Percentiles rank a stretch among this genome's conserved stretches.
phyloP scores from a whole-genome alignment of 2,329 filamentous ascomycete genomes.

The Penicillium sp. region DNA sequence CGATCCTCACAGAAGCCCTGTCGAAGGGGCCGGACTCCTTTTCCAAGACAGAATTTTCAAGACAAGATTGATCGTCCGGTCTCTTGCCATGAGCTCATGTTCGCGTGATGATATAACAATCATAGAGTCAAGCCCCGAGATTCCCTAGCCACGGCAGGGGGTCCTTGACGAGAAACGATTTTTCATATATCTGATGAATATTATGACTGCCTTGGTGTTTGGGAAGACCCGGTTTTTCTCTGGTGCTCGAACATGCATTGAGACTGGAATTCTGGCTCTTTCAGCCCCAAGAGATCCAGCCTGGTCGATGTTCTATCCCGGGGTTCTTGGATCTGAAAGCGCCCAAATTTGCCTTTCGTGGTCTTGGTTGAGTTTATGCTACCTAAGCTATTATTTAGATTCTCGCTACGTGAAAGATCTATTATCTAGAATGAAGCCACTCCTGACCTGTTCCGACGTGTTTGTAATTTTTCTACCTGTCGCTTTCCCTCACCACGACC shows the following conservation, averaged over 20 bases:
- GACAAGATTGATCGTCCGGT: not conserved
- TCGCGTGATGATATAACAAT: constrained; percentile 87
- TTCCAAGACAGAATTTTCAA: constrained; percentile 24
- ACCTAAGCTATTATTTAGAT: too few relatives aligned
- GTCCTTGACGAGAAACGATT: constrained; percentile 54
- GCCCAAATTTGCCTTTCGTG: not conserved
- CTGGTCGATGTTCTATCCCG: not conserved
- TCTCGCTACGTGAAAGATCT: too few relatives aligned
- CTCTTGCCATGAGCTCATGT: constrained; percentile 40
- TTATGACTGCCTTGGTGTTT: constrained; percentile 6
- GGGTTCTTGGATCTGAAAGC: not conserved
- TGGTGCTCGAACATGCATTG: not conserved
- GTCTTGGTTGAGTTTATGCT: not conserved
- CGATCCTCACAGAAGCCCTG: constrained; percentile 59
- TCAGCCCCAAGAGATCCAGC: not conserved
- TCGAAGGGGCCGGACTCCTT: constrained; percentile 68
- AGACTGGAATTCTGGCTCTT: not conserved
- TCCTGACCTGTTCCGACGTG: too few relatives aligned
- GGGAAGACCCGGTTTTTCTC: not conserved
- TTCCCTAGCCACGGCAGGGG: constrained; percentile 42
- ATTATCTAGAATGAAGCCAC: too few relatives aligned
- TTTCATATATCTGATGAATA: constrained; percentile 53
- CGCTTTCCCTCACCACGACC: too few relatives aligned
- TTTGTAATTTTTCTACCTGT: too few relatives aligned
- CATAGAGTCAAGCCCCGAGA: constrained; percentile 99